Evolutionary conservation across 2,329 filamentous ascomycete genomes (phyloP).

Genomic region (Phaeosphaeria sp.): DNA sequence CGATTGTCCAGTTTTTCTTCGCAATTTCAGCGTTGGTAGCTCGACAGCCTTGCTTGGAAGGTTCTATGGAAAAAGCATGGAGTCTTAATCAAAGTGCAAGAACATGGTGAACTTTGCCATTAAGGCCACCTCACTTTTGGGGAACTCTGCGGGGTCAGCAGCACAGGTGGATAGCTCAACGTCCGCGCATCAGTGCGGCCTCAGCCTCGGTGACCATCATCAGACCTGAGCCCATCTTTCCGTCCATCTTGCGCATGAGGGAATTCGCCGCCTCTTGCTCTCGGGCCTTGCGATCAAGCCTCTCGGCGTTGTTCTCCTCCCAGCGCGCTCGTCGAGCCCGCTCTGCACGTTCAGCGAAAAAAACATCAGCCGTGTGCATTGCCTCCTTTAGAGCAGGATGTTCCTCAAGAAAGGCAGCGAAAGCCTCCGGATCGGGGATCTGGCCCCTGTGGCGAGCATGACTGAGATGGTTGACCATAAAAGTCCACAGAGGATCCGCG

Average conservation of each 20-base stretch:
- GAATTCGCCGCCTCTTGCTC: slow-evolving; percentile 3
- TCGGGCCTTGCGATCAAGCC: neutral
- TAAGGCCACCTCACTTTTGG: neutral
- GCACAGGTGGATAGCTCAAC: neutral
- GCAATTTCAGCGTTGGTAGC: too few relatives aligned
- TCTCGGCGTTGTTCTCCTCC: slow-evolving; percentile 7
- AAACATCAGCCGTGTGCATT: slow-evolving; percentile 11
- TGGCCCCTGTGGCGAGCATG: slow-evolving; percentile 6
- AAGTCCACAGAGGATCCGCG: slow-evolving; percentile 19
- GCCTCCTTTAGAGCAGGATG: slow-evolving; percentile 5
- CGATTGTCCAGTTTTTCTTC: neutral
- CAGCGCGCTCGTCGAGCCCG: slow-evolving; percentile 1
- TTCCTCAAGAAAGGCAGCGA: slow-evolving; percentile 7
- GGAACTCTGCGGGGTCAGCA: neutral
- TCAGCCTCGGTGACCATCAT: slow-evolving; percentile 12
- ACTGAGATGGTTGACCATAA: slow-evolving; percentile 21
- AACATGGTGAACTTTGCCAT: neutral
- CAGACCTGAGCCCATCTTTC: slow-evolving; percentile 3
- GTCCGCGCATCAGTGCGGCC: slow-evolving; percentile 8
- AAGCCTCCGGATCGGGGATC: slow-evolving; percentile 13
- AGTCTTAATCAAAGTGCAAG: neutral
- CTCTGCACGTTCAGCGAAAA: slow-evolving; percentile 5
- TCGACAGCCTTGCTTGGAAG: neutral
- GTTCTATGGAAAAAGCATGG: neutral
- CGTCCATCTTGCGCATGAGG: slow-evolving; percentile 10